A percentile compares a stretch with the other conserved stretches of the same genome.
These are phyloP conservation scores for Fusarium sp. DNA, from an alignment of 2,329 filamentous ascomycete genomes.

Conservation along the genomic window DNA sequence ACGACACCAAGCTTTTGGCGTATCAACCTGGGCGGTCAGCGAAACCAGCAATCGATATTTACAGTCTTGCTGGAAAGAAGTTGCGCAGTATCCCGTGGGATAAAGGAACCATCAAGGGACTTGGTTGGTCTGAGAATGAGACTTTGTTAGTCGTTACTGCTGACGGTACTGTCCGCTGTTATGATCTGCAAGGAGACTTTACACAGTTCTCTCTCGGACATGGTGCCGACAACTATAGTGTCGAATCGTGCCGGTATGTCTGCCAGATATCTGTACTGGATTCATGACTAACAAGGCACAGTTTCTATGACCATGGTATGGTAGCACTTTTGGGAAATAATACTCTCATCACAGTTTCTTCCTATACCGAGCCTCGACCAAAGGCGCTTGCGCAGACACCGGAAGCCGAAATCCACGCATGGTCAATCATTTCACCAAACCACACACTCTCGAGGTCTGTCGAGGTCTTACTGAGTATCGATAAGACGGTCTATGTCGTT, in stretches of 20 bases:
- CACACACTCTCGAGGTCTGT: conserved; percentile 93
- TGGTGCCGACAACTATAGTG: conserved; percentile 87
- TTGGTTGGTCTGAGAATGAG: conserved; percentile 98
- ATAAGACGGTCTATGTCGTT: conserved; percentile 84
- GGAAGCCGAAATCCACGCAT: conserved; percentile 83
- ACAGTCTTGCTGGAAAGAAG: conserved; percentile 90
- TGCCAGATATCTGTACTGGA: not conserved
- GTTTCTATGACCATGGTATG: conserved; percentile 91
- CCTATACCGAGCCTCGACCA: conserved; percentile 90
- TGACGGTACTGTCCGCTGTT: conserved; percentile 91
- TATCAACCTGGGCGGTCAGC: conserved; percentile 77
- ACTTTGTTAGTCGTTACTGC: conserved; percentile 87
- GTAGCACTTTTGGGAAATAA: conserved; percentile 93
- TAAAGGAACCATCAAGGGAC: conserved; percentile 83
- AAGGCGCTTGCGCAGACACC: conserved; percentile 82
- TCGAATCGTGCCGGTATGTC: conserved; percentile 77
- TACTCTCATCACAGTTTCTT: conserved; percentile 83
- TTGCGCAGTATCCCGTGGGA: conserved; percentile 92
- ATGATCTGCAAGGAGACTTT: conserved; percentile 94
- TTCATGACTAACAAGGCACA: conserved; percentile 38
- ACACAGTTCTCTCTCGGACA: conserved; percentile 92
- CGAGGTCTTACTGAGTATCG: conserved; percentile 88
- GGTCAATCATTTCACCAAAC: conserved; percentile 87
- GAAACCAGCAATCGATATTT: conserved; percentile 91
- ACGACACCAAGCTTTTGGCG: conserved; percentile 84